Evolutionary conservation across 768 basidiomycete species (phyloP).

Genomic region (Mycena floridula): DNA sequence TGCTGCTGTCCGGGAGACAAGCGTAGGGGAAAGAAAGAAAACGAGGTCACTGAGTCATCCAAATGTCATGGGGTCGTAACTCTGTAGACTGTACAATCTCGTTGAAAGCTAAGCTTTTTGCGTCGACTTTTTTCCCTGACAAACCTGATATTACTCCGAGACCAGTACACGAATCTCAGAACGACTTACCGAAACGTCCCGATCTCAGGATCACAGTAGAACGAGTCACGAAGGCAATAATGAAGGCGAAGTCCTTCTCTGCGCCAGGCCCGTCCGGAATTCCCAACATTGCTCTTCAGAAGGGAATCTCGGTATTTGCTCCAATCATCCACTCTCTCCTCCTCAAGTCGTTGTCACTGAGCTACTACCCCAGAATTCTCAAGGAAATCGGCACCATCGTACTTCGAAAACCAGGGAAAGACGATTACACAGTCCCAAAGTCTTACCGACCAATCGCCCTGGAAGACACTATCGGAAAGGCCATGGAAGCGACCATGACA

Average conservation of each 20-base stretch:
- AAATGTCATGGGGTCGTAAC: too few relatives aligned
- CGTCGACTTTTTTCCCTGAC: not conserved
- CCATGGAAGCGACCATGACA: conserved; percentile 9
- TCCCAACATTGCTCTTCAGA: conserved; percentile 14
- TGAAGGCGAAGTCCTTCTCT: conserved; percentile 8
- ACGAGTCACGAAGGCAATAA: conserved; percentile 1
- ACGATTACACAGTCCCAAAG: conserved; percentile 3
- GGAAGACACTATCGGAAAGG: conserved; percentile 9
- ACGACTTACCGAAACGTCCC: not conserved
- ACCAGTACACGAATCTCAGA: not conserved
- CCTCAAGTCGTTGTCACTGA: too few relatives aligned
- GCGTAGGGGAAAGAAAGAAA: too few relatives aligned
- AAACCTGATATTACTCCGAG: not conserved
- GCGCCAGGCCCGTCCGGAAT: conserved; percentile 7
- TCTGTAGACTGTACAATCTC: too few relatives aligned
- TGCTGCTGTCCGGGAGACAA: too few relatives aligned
- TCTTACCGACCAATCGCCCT: conserved; percentile 15
- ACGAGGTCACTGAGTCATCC: too few relatives aligned
- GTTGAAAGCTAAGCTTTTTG: not conserved
- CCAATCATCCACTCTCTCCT: conserved; percentile 9
- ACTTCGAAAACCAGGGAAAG: conserved; percentile 1
- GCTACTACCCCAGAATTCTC: not conserved
- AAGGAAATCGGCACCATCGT: not conserved
- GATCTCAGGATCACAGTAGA: too few relatives aligned
- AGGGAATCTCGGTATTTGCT: conserved; percentile 6